Base-by-base conservation (phyloP, 306 rosid genomes). In the Corylus americana region DNA sequence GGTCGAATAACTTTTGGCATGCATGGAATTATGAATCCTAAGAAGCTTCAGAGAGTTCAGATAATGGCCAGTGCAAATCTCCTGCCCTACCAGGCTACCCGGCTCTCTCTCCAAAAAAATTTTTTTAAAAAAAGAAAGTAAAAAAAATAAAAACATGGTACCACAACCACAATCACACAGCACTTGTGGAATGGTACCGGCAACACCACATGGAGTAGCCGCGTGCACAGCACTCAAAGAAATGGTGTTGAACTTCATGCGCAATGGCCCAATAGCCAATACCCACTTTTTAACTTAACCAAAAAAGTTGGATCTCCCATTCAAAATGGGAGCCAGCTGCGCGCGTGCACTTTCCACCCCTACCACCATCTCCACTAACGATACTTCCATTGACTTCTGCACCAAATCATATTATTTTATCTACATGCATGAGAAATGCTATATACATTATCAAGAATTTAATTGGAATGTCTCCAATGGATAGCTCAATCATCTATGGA, bases 291-390 rank as follows among this genome's bases (percentile, higher is more conserved):
- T 83, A 85, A 87, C 88, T 78, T 50, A 2, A 45, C 7, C 62
- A 61, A 18, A 58, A 58, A 55, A 58, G 61, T 35, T 22, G 76
- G 83, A 78, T 81, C 39, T 54, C 20, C 47, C 59, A 44, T 58
- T 74, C 13, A 50, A 54, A 82, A 81, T 83, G 91, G 44, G 51
- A 75, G 79, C 83, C 89, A 88, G 91, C 68, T 71, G 91, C 68
- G 25, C 67, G 70, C 80, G 49, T 75, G 77, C 80, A 74, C 81
- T 66, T 77, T 27, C 76, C 58, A 79, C 31, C 35, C 35, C 35
- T 3, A 31, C 31, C 31, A 29, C 31, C 31, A 29, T 29, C 31
- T 29, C 35, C 61, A 79, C 77, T 22, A 76, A 62, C 74, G 73
- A 62, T 16, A 67, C 27, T 81, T 47, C 25, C 69, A 47, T 79